phyloP scores from a whole-genome alignment of 345 rosid species.

The Eucalyptus marginata region DNA sequence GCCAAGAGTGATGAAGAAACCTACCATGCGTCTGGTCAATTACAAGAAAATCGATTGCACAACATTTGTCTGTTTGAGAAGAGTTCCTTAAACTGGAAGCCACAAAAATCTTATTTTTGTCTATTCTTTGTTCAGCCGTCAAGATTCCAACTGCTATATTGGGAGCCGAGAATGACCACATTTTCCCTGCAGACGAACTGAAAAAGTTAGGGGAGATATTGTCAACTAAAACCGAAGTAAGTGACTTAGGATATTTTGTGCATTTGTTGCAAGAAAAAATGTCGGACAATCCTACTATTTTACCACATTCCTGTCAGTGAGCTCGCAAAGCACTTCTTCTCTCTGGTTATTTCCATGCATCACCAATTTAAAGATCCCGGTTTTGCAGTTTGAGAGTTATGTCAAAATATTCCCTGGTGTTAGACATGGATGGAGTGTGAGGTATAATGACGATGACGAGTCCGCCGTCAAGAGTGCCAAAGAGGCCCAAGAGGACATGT shows the following conservation, averaged over 20 bases:
- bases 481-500: not conserved
- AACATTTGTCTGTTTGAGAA: not conserved
- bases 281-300: not conserved
- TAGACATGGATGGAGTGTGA: conserved; percentile 55
- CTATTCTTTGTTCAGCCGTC: conserved; percentile 15
- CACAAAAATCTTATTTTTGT: not conserved
- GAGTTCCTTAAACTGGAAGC: not conserved
- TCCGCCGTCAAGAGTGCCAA: not conserved
- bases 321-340: not conserved
- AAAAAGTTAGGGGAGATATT: conserved; percentile 15
- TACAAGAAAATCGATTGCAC: not conserved
- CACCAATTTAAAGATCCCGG: not conserved
- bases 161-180: conserved; percentile 32
- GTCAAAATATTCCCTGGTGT: conserved; percentile 51
- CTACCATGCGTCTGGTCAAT: not conserved
- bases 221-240: conserved; percentile 17
- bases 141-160: conserved; percentile 24
- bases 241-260: not conserved
- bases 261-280: not conserved
- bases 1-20: not conserved
- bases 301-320: not conserved
- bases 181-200: conserved; percentile 14
- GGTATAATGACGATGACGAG: conserved; percentile 33
- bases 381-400: conserved; percentile 1
- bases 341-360: not conserved